Conservation (phyloP, 331 rosid genomes). For the Spiraea crenata region DNA sequence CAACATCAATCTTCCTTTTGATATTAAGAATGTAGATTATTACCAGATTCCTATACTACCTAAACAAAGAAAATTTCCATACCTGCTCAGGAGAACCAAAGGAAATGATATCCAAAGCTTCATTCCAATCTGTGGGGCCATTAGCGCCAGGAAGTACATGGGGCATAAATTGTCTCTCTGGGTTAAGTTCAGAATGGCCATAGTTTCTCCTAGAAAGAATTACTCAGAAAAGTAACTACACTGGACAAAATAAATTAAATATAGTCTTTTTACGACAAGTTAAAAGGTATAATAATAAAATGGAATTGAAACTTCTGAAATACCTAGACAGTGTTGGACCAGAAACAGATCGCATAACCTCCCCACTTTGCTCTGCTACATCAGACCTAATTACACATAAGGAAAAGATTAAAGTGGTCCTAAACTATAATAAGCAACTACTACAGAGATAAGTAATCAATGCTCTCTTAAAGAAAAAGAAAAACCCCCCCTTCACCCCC, state of each 20-base stretch:
- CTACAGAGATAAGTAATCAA: no score
- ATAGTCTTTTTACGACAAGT: neutral
- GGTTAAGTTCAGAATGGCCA: slow-evolving; percentile 61
- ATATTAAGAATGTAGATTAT: neutral
- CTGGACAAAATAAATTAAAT: neutral
- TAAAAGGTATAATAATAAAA: neutral
- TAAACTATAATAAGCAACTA: no score
- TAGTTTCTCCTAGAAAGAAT: slow-evolving; percentile 52
- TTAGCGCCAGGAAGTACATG: slow-evolving; percentile 48
- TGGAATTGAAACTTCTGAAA: neutral
- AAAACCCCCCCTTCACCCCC: no score
- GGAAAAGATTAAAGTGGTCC: neutral
- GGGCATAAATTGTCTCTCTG: slow-evolving; percentile 66
- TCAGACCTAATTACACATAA: slow-evolving; percentile 55
- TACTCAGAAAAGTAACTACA: slow-evolving; percentile 5
- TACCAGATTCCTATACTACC: slow-evolving; percentile 2
- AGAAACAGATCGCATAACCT: slow-evolving; percentile 61
- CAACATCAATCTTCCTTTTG: neutral
- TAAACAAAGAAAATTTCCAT: neutral
- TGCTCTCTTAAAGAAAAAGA: no score
- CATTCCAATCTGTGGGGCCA: slow-evolving; percentile 97
- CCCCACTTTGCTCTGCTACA: slow-evolving; percentile 93
- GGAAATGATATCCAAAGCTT: slow-evolving; percentile 89
- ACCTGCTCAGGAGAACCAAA: slow-evolving; percentile 98
- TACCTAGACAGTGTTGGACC: slow-evolving; percentile 68